Evolutionary conservation across 805 yeast species (phyloP).

Genomic region (Myxozyma mucilagina): DNA sequence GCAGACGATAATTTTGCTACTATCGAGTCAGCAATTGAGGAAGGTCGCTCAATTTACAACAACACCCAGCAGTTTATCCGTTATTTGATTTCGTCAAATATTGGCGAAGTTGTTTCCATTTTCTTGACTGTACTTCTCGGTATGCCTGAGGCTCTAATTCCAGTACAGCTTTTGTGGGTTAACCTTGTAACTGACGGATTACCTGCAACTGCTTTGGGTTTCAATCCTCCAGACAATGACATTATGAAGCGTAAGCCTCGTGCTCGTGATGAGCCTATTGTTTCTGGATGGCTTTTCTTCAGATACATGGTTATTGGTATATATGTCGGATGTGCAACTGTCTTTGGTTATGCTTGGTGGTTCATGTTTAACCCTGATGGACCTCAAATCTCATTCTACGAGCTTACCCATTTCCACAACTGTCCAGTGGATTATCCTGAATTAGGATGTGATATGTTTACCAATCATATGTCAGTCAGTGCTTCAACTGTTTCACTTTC

Average conservation of each 20-base stretch:
- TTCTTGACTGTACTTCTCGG: conserved; percentile 56
- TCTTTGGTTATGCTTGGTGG: conserved; percentile 48
- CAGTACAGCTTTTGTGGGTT: conserved; percentile 60
- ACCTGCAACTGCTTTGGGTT: conserved; percentile 61
- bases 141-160: conserved; percentile 55
- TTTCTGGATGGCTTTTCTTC: conserved; percentile 44
- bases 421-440: conserved; percentile 35
- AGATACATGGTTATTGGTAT: conserved; percentile 45
- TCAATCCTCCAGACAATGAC: conserved; percentile 46
- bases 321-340: conserved; percentile 47
- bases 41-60: conserved; percentile 52
- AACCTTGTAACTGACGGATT: conserved; percentile 58
- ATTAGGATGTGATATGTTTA: conserved; percentile 43
- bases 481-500: conserved; percentile 47
- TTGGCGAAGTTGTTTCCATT: conserved; percentile 56
- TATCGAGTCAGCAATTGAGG: conserved; percentile 56
- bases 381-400: conserved; percentile 42
- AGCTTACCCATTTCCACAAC: conserved; percentile 43
- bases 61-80: conserved; percentile 48
- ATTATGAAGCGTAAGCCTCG: conserved; percentile 45
- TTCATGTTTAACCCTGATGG: conserved; percentile 42
- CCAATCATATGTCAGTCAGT: conserved; percentile 34
- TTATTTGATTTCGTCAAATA: conserved; percentile 53
- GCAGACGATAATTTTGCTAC: conserved; percentile 59
- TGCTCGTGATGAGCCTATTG: conserved; percentile 42